Evolutionary conservation across 2,329 filamentous ascomycete genomes (phyloP), one percentile per base, ranked within the genome.

Genomic region (Venturia oleaginea): DNA sequence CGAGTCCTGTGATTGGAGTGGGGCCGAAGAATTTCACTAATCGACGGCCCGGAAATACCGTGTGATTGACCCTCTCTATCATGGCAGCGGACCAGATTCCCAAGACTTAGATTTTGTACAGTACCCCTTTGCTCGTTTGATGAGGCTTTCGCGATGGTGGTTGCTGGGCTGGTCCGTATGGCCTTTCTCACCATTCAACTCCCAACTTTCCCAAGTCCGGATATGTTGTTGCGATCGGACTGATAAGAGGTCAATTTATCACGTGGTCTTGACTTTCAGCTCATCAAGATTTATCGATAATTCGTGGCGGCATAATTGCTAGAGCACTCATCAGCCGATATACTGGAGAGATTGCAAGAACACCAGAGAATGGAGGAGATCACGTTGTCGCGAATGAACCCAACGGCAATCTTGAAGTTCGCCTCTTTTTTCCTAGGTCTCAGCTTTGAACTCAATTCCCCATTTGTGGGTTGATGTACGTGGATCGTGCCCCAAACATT

Each of bases 51-150:
- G 51, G 11, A 34, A 57, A 7, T 34, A n/a, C 30, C 17, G 27
- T 57, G 51, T 57, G 51, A 57, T 57, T 51, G 46, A 51, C 43
- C 17, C 22, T 46, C 43, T 46, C 17, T 46, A 46, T 54, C 48
- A 11, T 57, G 15, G 51, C 51, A 55, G 51, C 27, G 19, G 51
- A 55, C 19, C 27, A 27, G n/a, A 19, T 34, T 6, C 27, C 51
- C 51, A n/a, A 55, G 30, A 7, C 17, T 34, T 57, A n/a, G 30
- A 30, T 4, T 6, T 27, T 2, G 46, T 10, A 11, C 22, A 8
- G 7, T 15, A 51, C 30, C 46, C 46, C 46, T 54, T 54, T 30
- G 15, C 27, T 34, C 51, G 17, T 30, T 57, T 37, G 51, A n/a
- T n/a, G 17, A 10, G 8, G 3, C 19, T 8, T 19, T 34, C 19